phyloP scores from a whole-genome alignment of 306 rosid genomes.

The Betula pendula region DNA sequence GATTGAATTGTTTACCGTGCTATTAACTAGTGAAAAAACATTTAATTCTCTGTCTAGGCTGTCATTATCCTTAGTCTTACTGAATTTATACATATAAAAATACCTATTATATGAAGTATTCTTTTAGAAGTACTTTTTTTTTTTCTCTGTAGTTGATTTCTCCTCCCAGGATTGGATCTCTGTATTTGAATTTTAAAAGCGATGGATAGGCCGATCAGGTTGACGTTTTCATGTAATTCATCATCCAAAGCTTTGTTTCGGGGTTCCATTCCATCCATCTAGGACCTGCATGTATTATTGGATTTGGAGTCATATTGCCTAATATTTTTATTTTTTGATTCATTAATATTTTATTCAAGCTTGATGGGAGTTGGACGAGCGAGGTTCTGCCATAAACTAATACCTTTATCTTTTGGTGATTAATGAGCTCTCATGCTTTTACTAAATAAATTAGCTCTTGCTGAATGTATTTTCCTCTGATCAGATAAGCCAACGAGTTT shows the following conservation, averaged over 20 bases:
- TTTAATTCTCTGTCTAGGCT: not conserved
- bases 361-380: not conserved
- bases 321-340: not conserved
- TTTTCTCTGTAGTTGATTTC: not conserved
- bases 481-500: conserved; percentile 89
- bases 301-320: not conserved
- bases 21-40: not conserved
- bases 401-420: not conserved
- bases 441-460: not conserved
- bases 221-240: not conserved
- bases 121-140: not conserved
- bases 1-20: not conserved
- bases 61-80: not conserved
- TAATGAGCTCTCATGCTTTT: not conserved
- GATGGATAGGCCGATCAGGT: not conserved
- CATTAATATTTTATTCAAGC: not conserved
- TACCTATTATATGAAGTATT: not conserved
- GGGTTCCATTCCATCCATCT: not conserved
- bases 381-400: not conserved
- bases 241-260: not conserved
- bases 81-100: not conserved
- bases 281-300: too few species aligned
- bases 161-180: not conserved
- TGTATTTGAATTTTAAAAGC: not conserved
- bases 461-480: conserved; percentile 28